Conservation (phyloP, 305 asterid genomes). For the Fraxinus greggii region DNA sequence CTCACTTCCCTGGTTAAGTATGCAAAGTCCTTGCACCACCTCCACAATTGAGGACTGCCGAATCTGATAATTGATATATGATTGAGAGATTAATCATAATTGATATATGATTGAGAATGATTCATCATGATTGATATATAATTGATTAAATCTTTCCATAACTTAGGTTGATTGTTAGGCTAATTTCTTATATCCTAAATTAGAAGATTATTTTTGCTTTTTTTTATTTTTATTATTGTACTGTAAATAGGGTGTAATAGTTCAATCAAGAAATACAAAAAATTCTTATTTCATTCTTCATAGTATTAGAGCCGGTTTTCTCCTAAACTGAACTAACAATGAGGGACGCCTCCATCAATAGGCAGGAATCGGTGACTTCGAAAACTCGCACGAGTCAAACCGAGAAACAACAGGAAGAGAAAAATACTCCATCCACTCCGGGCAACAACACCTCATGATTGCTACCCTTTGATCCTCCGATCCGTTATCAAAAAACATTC, state of each 20-base stretch:
- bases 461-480: background rate
- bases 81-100: background rate
- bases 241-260: background rate
- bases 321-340: background rate
- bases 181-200: background rate
- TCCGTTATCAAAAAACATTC: background rate
- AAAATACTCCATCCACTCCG: background rate
- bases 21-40: background rate
- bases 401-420: background rate
- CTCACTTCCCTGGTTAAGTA: background rate
- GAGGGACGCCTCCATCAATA: background rate
- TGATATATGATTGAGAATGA: background rate
- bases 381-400: background rate
- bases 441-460: background rate
- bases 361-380: background rate
- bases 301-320: background rate
- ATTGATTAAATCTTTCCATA: background rate
- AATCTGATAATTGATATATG: background rate
- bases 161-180: background rate
- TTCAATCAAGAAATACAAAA: background rate
- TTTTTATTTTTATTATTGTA: background rate
- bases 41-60: background rate
- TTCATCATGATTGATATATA: background rate
- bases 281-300: background rate
- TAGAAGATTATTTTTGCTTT: background rate